Evolutionary conservation across 2,329 filamentous ascomycete genomes (phyloP).

Genomic region (Fusarium graminum): DNA sequence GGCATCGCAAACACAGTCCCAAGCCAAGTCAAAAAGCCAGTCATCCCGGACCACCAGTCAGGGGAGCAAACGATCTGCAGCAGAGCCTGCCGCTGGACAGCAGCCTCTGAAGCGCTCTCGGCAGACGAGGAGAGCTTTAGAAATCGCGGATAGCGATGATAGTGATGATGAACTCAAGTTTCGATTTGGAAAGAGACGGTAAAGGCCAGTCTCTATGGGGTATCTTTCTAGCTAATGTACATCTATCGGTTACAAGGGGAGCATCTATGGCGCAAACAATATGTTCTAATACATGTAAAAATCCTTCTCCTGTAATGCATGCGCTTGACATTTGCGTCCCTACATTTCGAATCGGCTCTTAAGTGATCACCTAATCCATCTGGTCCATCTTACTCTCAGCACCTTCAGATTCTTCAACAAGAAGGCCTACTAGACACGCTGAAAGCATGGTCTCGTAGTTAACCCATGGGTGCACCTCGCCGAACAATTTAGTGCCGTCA

Average conservation of each 20-base stretch:
- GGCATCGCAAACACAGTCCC: conserved; percentile 51
- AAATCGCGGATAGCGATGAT: conserved; percentile 58
- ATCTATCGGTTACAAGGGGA: conserved; percentile 37
- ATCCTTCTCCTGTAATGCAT: background rate
- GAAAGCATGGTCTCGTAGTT: conserved; percentile 78
- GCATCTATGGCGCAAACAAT: conserved; percentile 31
- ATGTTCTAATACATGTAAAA: conserved; percentile 21
- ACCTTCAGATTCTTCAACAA: conserved; percentile 68
- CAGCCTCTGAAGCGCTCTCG: conserved; percentile 53
- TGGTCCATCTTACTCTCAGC: conserved; percentile 65
- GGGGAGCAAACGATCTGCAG: conserved; percentile 54
- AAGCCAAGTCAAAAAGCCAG: conserved; percentile 50
- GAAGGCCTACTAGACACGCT: conserved; percentile 72
- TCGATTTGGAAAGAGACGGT: conserved; percentile 66
- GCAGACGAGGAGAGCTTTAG: conserved; percentile 53
- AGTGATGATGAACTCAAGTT: conserved; percentile 71
- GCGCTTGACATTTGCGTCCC: conserved; percentile 3
- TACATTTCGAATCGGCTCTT: background rate
- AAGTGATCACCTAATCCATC: conserved; percentile 66
- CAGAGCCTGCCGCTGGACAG: conserved; percentile 48
- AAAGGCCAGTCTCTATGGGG: conserved; percentile 46
- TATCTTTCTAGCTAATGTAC: conserved; percentile 51
- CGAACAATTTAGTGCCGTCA: conserved; percentile 74
- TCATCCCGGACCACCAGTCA: conserved; percentile 47
- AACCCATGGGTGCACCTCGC: conserved; percentile 77